Base-by-base conservation (phyloP, 352 stramenopile genomes). In the Globisporangium apiculatum region DNA sequence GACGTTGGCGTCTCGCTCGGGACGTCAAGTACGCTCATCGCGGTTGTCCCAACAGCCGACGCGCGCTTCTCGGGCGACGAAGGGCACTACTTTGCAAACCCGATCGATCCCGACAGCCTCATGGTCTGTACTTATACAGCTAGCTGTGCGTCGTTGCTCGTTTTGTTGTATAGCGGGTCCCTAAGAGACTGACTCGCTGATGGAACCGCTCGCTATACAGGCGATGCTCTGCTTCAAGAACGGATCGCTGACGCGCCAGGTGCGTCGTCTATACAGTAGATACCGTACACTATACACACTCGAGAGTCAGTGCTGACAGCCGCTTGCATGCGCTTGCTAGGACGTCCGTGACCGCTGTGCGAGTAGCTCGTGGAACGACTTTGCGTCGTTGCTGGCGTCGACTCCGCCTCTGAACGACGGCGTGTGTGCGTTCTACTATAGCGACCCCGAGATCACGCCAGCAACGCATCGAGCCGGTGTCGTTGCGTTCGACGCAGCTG, bases 161-260 rank as follows among this genome's bases (percentile, higher is more conserved):
- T 47, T 54, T 0, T 42, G 24, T 47, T 35, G 31, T 31, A 31
- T 31, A 31, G 24, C 24, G 2, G 1, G 24, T 31, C 24, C 24
- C 24, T 31, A 31, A 31, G 24, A 9, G 12, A 17, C 31, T 50
- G 35, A 0, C 52, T 41, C 35, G 5, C 12, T 14, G 47, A 10
- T 43, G 17, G 43, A 31, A n/a, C 42, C 15, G 12, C 48, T 49
- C 31, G 8, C 7, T 18, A 1, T 56, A 4, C 66, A 86, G 68
- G 83, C 76, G 8, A 94, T 96, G 84, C 83, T 94, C 42, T 91
- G 86, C 48, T 94, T 90, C 70, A 92, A 94, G 69, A 94, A 94
- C 49, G 84, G 84, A 42, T 73, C 82, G 1, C 70, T 96, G 38
- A 79, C 78, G 11, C 78, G 86, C 38, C 66, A 95, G 67, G 67